Evolutionary conservation across 2,329 filamentous ascomycete genomes (phyloP).

Genomic region (Hymenoscyphus infarciens): DNA sequence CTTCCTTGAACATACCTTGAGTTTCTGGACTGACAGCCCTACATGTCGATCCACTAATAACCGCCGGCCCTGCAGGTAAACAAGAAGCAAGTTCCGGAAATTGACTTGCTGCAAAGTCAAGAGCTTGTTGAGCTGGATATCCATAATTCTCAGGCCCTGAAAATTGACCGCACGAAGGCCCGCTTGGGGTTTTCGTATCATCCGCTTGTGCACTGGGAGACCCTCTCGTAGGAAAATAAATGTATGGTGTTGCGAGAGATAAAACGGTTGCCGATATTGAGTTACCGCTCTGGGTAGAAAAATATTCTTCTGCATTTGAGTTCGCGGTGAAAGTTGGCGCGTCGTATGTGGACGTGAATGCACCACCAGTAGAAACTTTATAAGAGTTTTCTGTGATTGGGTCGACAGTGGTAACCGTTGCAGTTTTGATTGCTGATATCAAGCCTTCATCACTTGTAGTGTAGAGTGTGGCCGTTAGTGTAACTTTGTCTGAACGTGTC

Average conservation of each 20-base stretch:
- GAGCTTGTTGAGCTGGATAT: conserved; percentile 9
- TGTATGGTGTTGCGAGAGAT: conserved; percentile 11
- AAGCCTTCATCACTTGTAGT: conserved; percentile 1
- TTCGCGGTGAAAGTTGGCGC: conserved; percentile 11
- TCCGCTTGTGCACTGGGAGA: conserved; percentile 2
- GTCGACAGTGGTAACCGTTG: not conserved
- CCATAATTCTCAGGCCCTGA: conserved; percentile 12
- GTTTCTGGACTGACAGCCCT: not conserved
- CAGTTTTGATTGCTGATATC: conserved; percentile 4
- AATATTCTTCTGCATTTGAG: conserved; percentile 16
- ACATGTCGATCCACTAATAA: not conserved
- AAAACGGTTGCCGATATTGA: conserved; percentile 4
- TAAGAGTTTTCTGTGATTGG: not conserved
- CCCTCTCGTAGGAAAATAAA: conserved; percentile 10
- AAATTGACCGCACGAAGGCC: conserved; percentile 4
- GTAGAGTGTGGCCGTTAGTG: conserved; percentile 4
- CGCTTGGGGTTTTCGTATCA: not conserved
- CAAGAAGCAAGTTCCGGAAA: conserved; percentile 9
- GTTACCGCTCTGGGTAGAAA: not conserved
- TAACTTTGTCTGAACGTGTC: not conserved
- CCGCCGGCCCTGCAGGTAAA: conserved; percentile 5
- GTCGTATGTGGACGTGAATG: conserved; percentile 9
- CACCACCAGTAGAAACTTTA: conserved; percentile 3
- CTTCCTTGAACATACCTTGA: conserved; percentile 8
- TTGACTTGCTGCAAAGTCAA: conserved; percentile 10